Evolutionary conservation across 2,329 filamentous ascomycete genomes (phyloP).

Genomic region (Aspergillus caelatus): DNA sequence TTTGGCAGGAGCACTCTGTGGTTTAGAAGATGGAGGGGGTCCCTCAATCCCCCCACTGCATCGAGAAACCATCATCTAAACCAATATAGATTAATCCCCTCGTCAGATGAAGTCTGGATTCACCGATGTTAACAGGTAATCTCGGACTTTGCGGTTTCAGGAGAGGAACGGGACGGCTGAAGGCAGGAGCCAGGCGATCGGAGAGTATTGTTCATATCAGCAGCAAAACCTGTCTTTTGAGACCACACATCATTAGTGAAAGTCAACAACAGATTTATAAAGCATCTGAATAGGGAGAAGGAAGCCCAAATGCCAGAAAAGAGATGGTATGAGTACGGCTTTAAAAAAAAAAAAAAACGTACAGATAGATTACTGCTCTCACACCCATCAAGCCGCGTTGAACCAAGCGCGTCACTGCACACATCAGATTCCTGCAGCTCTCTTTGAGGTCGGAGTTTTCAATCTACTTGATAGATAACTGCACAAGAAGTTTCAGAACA

Average conservation of each 20-base stretch:
- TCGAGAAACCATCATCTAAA: constrained; percentile 42
- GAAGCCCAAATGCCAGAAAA: background rate
- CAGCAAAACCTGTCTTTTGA: constrained; percentile 27
- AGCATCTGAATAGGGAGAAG: background rate
- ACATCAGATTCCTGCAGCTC: constrained; percentile 23
- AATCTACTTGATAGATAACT: background rate
- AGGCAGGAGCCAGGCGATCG: constrained; percentile 37
- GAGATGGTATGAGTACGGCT: constrained; percentile 22
- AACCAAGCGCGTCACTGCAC: constrained; percentile 22
- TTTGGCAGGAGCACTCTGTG: constrained; percentile 41
- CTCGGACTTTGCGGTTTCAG: constrained; percentile 26
- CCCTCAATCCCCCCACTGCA: constrained; percentile 40
- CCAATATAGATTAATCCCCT: background rate
- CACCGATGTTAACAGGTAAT: constrained; percentile 10
- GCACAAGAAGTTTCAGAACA: background rate
- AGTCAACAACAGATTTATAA: constrained; percentile 10
- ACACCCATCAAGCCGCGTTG: constrained; percentile 24
- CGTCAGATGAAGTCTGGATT: background rate
- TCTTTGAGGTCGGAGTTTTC: background rate
- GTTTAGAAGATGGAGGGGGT: constrained; percentile 37
- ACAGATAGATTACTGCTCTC: constrained; percentile 32
- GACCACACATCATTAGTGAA: constrained; percentile 17
- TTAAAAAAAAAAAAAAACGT: constrained; percentile 25
- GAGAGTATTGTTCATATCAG: constrained; percentile 37
- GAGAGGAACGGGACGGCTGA: constrained; percentile 26